These are phyloP conservation scores for Sparassis latifolia DNA, from an alignment of 1,284 basidiomycete genomes.

Conservation along the genomic window DNA sequence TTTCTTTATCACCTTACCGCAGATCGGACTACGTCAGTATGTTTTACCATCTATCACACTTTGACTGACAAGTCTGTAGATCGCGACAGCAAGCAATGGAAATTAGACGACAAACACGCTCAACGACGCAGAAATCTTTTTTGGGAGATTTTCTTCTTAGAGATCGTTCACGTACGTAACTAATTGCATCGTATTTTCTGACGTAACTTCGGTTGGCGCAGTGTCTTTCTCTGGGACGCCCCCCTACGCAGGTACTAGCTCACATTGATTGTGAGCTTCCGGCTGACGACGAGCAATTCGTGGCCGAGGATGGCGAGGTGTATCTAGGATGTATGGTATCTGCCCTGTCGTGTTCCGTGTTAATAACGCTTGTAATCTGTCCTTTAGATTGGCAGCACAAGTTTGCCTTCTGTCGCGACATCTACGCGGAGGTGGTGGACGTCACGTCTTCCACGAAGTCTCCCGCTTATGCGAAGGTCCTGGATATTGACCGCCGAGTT, in stretches of 20 bases:
- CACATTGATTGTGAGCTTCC: constrained; percentile 27
- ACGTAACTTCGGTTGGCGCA: constrained; percentile 5
- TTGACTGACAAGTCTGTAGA: constrained; percentile 21
- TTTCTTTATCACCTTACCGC: not conserved
- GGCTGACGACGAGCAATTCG: constrained; percentile 18
- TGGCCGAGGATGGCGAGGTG: constrained; percentile 18
- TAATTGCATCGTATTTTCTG: not conserved
- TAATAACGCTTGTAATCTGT: not conserved
- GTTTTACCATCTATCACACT: not conserved
- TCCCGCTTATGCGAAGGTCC: constrained; percentile 22
- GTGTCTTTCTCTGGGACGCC: constrained; percentile 26
- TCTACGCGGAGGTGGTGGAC: constrained; percentile 21
- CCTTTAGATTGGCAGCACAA: constrained; percentile 24
- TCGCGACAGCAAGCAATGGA: constrained; percentile 38
- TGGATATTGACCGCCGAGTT: constrained; percentile 26
- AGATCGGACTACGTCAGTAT: constrained; percentile 28
- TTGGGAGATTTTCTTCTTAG: constrained; percentile 36
- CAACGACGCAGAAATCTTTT: constrained; percentile 36
- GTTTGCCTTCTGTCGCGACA: constrained; percentile 19
- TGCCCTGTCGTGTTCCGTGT: not conserved
- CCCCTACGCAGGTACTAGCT: constrained; percentile 17
- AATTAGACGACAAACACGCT: constrained; percentile 28
- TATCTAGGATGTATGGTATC: constrained; percentile 21
- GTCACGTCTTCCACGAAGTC: constrained; percentile 22
- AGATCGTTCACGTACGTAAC: constrained; percentile 29